phyloP scores from a whole-genome alignment of 208 protist genomes.

The Acanthamoeba healyi region DNA sequence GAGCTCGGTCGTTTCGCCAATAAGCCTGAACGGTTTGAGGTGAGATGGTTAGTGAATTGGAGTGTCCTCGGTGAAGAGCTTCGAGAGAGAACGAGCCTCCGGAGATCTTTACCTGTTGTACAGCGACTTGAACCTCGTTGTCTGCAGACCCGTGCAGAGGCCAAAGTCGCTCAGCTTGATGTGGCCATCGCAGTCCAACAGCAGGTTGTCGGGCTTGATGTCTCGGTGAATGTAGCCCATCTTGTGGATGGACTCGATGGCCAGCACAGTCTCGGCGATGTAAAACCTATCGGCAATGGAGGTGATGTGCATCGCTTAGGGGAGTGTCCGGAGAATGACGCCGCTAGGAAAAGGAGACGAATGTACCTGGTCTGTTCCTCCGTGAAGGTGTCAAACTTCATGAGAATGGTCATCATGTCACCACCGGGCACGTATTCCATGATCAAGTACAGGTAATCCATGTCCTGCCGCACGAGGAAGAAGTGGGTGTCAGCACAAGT shows the following conservation, averaged over 20 bases:
- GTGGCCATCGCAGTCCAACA: constrained; percentile 96
- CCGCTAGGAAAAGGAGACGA: not conserved
- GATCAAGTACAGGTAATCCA: constrained; percentile 94
- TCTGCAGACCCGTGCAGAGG: constrained; percentile 91
- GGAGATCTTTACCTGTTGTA: constrained; percentile 69
- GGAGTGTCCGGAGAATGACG: too few species aligned
- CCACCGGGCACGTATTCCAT: constrained; percentile 96
- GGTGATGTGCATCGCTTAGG: too few species aligned
- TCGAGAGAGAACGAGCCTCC: too few species aligned
- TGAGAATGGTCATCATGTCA: constrained; percentile 96
- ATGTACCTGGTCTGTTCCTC: constrained; percentile 87
- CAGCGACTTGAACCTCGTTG: constrained; percentile 90
- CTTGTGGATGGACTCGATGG: constrained; percentile 94
- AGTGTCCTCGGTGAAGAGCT: too few species aligned
- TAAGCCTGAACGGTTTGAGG: not conserved
- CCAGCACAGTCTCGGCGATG: constrained; percentile 92
- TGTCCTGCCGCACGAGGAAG: too few species aligned
- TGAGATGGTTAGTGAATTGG: not conserved
- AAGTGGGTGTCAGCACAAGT: not conserved
- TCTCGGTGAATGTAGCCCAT: constrained; percentile 93
- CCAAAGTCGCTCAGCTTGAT: constrained; percentile 98
- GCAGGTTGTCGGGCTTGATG: constrained; percentile 99
- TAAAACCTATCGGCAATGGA: too few species aligned
- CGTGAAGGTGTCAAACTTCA: constrained; percentile 94
- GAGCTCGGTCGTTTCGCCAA: constrained; percentile 62